Base-by-base conservation (phyloP, 2,329 filamentous ascomycete species). In the Botrytis cinerea region DNA sequence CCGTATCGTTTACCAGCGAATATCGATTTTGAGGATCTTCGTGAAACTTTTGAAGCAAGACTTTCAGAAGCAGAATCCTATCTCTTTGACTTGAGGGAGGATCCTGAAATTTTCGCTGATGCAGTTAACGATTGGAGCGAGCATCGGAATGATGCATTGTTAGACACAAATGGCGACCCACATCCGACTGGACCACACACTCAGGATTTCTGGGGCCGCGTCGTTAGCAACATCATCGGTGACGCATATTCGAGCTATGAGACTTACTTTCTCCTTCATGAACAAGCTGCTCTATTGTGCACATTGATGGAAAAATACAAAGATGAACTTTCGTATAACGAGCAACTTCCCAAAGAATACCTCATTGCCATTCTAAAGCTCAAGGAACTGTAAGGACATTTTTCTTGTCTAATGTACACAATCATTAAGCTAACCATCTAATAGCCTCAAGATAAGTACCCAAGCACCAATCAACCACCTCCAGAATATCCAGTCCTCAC, bases 161-260 rank as follows among this genome's bases (percentile, higher is more conserved):
- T 45, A 18, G 25, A 45, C n/a, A 45, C 38, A 18, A 22, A 46
- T 28, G 40, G 61, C 16, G 28, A 62, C 3, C 38, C 35, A 10
- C 60, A 62, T 62, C 60, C 38, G 14, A 40, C 40, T 63, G 40
- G 40, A 46, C 40, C 40, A 63, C 61, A 63, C 61, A 63, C 40
- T 22, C 22, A 28, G 8, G 35, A 43, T 10, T 62, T 43, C 22
- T 62, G 38, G 38, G 25, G 25, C 35, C 22, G 38, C 25, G 61
- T 45, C 10, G 16, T 63, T 9, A 28, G 25, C 45, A 40, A 63
- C 1, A 10, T 45, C 0, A 63, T 63, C 4, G 16, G 16, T 28
- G 40, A 63, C 9, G 40, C 14, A 32, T 45, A 63, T 28, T 22
- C 25, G 12, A 45, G 12, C 16, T 46, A 63, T 28, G 61, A 63